These are phyloP conservation scores for Heterobasidion parviporum DNA, from an alignment of 1,284 basidiomycete genomes.

Conservation along the genomic window DNA sequence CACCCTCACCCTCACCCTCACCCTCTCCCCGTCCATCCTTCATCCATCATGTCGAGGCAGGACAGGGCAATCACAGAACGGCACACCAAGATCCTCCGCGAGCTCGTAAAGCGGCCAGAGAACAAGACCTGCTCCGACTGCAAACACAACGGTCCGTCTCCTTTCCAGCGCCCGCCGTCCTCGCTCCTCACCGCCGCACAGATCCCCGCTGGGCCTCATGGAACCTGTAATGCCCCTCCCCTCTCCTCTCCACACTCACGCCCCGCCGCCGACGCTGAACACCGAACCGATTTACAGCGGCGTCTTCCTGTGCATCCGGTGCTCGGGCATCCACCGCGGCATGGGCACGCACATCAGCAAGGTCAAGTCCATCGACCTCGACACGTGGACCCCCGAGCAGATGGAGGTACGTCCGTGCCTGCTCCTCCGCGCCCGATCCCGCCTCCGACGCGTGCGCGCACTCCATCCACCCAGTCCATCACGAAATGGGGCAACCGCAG, in stretches of 20 bases:
- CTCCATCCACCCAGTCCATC: slow-evolving; percentile 48
- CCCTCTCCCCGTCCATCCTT: neutral
- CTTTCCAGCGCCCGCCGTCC: slow-evolving; percentile 1
- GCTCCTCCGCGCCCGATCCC: neutral
- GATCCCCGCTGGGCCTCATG: slow-evolving; percentile 98
- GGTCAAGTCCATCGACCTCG: slow-evolving; percentile 96
- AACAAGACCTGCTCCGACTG: slow-evolving; percentile 95
- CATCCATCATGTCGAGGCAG: slow-evolving; percentile 51
- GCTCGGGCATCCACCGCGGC: slow-evolving; percentile 95
- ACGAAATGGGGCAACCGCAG: slow-evolving; percentile 92
- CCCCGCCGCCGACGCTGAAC: slow-evolving; percentile 3
- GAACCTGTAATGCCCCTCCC: slow-evolving; percentile 68
- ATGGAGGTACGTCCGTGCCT: slow-evolving; percentile 64
- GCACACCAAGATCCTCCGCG: slow-evolving; percentile 70
- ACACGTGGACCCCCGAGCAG: slow-evolving; percentile 97
- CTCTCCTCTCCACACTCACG: neutral
- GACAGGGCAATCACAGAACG: slow-evolving; percentile 82
- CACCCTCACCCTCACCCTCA: too few species aligned
- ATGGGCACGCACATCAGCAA: slow-evolving; percentile 98
- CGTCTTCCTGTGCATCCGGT: slow-evolving; percentile 92
- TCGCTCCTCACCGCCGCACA: slow-evolving; percentile 23
- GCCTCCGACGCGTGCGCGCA: neutral
- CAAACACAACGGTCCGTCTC: slow-evolving; percentile 72
- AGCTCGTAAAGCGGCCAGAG: slow-evolving; percentile 81
- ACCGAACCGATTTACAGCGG: slow-evolving; percentile 41